These are phyloP conservation scores for Neospermospora avenae DNA, from an alignment of 2,329 filamentous ascomycete genomes.

Conservation along the genomic window DNA sequence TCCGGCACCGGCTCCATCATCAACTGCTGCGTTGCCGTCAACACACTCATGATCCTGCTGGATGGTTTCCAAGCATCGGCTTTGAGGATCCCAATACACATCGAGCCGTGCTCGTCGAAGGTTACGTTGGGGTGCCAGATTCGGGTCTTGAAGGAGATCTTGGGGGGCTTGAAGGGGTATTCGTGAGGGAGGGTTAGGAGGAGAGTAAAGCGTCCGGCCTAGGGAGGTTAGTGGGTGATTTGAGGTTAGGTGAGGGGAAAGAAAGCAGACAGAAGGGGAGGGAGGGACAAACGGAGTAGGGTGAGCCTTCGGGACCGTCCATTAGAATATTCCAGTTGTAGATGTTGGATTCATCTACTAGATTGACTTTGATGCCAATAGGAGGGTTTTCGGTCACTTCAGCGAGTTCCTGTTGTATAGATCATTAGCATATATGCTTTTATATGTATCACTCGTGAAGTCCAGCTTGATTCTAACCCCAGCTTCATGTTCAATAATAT, in stretches of 20 bases:
- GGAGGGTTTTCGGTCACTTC: conserved; percentile 55
- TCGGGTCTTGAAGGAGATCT: conserved; percentile 66
- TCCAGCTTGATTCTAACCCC: neutral
- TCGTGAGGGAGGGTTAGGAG: conserved; percentile 64
- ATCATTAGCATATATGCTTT: conserved; percentile 13
- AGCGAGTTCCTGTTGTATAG: conserved; percentile 50
- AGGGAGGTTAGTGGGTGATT: neutral
- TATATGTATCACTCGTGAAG: neutral
- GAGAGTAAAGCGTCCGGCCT: conserved; percentile 65
- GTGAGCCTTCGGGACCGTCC: conserved; percentile 61
- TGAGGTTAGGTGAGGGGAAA: neutral
- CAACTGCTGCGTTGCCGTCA: conserved; percentile 62
- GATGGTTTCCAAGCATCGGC: conserved; percentile 72
- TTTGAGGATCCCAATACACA: conserved; percentile 71
- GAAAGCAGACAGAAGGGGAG: neutral
- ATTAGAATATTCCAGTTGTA: conserved; percentile 66
- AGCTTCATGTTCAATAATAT: neutral
- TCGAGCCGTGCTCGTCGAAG: conserved; percentile 70
- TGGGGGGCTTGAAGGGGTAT: conserved; percentile 72
- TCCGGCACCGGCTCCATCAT: conserved; percentile 66
- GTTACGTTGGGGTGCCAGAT: conserved; percentile 76
- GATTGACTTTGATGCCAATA: conserved; percentile 51
- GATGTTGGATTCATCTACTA: conserved; percentile 61
- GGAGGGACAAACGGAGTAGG: conserved; percentile 55
- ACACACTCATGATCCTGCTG: conserved; percentile 62